Evolutionary conservation across 805 yeast species (phyloP).

Genomic region (Nakazawaea ambrosiae): DNA sequence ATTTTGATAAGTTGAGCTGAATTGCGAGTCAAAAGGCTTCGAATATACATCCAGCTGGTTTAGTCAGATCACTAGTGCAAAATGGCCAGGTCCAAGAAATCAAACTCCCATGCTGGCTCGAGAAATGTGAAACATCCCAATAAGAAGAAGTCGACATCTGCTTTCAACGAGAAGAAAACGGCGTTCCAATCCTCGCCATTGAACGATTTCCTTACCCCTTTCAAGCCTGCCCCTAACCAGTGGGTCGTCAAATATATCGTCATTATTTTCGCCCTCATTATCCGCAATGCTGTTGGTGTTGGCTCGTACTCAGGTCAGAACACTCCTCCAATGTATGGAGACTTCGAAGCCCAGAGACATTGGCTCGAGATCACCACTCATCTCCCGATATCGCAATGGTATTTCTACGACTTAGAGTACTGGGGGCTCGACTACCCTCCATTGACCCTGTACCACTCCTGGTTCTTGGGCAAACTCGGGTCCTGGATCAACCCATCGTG

Average conservation of each 20-base stretch:
- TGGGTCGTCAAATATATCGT: constrained; percentile 85
- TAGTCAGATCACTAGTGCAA: no score
- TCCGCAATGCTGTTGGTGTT: constrained; percentile 79
- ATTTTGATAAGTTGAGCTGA: no score
- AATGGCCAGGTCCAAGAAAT: no score
- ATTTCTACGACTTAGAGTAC: constrained; percentile 78
- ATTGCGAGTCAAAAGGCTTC: no score
- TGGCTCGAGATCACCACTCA: constrained; percentile 91
- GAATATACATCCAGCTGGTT: no score
- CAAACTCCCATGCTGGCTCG: no score
- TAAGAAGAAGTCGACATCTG: no score
- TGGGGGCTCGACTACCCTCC: constrained; percentile 99
- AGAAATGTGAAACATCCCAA: no score
- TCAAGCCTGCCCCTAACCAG: constrained; percentile 76
- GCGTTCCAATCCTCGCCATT: constrained; percentile 56
- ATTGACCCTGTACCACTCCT: constrained; percentile 89
- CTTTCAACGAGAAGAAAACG: not conserved
- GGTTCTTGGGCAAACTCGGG: constrained; percentile 71
- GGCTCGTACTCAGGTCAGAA: constrained; percentile 79
- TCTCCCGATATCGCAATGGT: constrained; percentile 75
- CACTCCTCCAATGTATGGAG: constrained; percentile 81
- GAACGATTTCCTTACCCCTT: constrained; percentile 70
- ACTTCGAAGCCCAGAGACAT: constrained; percentile 96
- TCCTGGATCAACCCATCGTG: constrained; percentile 53
- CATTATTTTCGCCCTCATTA: constrained; percentile 62